Percentiles rank a stretch among this genome's conserved stretches.
Conservation (phyloP, 2,329 filamentous ascomycete species). For the Cryphonectria japonica region DNA sequence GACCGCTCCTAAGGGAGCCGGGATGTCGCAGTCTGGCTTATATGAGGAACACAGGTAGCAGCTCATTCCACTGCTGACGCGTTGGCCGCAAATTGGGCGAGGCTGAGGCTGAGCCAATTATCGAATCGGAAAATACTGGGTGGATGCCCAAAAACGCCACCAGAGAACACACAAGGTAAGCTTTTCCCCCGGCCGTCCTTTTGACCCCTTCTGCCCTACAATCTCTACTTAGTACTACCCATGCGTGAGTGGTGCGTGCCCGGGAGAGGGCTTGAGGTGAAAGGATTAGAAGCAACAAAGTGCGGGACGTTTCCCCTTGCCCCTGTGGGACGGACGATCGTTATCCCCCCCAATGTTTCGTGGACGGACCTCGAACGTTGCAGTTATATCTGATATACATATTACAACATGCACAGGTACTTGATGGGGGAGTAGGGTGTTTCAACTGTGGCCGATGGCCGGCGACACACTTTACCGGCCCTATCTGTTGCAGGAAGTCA, state of each 20-base stretch:
- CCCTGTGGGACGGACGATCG: neutral
- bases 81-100: slow-evolving; percentile 12
- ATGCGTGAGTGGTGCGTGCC: neutral
- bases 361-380: slow-evolving; percentile 12
- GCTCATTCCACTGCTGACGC: slow-evolving; percentile 23
- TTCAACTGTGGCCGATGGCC: slow-evolving; percentile 16
- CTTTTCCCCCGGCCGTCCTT: neutral
- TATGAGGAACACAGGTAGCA: neutral
- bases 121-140: neutral
- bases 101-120: neutral
- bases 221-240: no score
- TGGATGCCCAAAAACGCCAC: neutral
- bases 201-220: neutral
- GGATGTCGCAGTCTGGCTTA: slow-evolving; percentile 2
- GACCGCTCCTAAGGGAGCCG: neutral
- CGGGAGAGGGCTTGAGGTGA: neutral
- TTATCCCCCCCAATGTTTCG: slow-evolving; percentile 7
- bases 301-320: neutral
- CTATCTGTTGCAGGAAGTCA: neutral
- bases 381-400: slow-evolving; percentile 13
- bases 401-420: neutral
- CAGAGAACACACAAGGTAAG: slow-evolving; percentile 1
- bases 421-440: slow-evolving; percentile 2
- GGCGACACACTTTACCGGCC: neutral
- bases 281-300: neutral